These are phyloP conservation scores for Emiliania huxleyi DNA, from an alignment of 78 protist genomes.

Conservation along the genomic window DNA sequence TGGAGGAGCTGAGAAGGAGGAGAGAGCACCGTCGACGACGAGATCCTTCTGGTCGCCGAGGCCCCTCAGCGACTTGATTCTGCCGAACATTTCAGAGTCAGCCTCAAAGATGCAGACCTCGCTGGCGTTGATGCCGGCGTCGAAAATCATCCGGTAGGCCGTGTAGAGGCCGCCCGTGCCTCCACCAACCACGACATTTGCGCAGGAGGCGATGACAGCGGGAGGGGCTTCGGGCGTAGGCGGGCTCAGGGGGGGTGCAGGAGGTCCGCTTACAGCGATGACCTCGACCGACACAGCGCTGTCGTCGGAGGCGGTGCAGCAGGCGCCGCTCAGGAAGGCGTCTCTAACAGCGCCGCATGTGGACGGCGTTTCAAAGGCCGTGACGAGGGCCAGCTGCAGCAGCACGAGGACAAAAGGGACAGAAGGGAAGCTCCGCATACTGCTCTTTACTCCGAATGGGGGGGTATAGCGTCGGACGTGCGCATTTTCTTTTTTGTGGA, in stretches of 20 bases:
- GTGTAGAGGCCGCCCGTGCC: background rate
- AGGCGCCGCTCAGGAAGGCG: background rate
- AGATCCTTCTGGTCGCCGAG: background rate
- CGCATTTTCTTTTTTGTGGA: no score
- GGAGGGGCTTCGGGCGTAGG: background rate
- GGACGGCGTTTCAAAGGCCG: no score
- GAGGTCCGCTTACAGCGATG: no score
- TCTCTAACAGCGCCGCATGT: background rate
- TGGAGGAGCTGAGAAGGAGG: no score
- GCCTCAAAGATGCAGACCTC: background rate
- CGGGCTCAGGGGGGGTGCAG: background rate
- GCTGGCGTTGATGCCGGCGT: background rate
- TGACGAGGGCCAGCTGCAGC: no score
- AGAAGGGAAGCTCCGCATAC: no score
- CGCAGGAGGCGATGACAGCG: background rate
- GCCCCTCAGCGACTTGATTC: background rate
- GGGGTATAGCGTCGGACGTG: no score
- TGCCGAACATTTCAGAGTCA: background rate
- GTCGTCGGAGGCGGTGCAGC: background rate
- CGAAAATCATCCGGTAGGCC: background rate
- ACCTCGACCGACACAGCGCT: background rate
- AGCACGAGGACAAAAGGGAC: no score
- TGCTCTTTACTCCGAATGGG: no score
- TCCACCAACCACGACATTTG: background rate
- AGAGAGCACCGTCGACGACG: no score